These are phyloP conservation scores for Pythium sp. DNA, from an alignment of 352 stramenopile genomes.

Conservation along the genomic window DNA sequence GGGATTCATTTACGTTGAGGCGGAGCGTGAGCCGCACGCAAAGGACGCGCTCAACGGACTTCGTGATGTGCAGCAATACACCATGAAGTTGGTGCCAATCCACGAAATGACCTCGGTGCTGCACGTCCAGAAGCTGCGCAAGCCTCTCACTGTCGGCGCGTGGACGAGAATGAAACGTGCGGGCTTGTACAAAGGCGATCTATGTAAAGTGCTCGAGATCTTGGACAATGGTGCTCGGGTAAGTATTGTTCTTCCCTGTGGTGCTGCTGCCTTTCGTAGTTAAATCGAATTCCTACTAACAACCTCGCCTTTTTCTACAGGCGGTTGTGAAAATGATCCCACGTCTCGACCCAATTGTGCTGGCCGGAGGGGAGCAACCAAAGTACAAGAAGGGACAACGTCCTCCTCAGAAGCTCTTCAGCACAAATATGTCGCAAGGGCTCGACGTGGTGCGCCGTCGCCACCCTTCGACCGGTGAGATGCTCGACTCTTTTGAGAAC, in stretches of 20 bases:
- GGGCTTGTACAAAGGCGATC: conserved; percentile 83
- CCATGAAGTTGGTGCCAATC: conserved; percentile 87
- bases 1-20: conserved; percentile 89
- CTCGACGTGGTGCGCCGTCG: conserved; percentile 64
- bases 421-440: conserved; percentile 60
- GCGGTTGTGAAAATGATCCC: conserved; percentile 87
- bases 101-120: conserved; percentile 90
- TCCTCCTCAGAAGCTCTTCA: conserved; percentile 84
- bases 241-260: background rate
- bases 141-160: conserved; percentile 68
- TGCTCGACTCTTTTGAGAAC: conserved; percentile 89
- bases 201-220: conserved; percentile 88
- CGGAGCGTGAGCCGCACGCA: conserved; percentile 80
- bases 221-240: conserved; percentile 80
- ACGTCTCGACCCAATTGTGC: conserved; percentile 70
- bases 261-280: background rate
- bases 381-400: conserved; percentile 90
- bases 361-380: conserved; percentile 68
- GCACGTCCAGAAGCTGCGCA: conserved; percentile 82
- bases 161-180: conserved; percentile 87
- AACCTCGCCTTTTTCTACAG: conserved; percentile 18
- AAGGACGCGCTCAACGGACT: conserved; percentile 85
- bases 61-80: conserved; percentile 83
- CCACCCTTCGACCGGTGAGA: conserved; percentile 69
- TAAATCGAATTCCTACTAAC: background rate